Percentiles rank a stretch among this genome's conserved stretches.
phyloP scores from a whole-genome alignment of 768 basidiomycete genomes.

The Boletus sp. region DNA sequence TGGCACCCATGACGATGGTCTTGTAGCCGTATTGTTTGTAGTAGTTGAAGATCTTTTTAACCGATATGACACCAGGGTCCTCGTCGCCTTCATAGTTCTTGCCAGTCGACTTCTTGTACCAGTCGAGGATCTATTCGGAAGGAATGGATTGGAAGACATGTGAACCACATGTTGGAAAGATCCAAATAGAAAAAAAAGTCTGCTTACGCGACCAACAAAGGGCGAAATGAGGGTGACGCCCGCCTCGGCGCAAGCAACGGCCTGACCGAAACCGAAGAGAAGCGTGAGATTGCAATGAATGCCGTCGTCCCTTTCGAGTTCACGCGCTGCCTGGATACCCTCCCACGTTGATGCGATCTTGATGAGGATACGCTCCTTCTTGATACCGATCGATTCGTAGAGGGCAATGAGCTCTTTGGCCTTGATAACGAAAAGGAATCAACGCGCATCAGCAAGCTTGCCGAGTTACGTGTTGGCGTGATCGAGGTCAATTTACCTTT shows the following conservation, averaged over 20 bases:
- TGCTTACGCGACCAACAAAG: slow-evolving; percentile 88
- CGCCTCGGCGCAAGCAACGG: slow-evolving; percentile 96
- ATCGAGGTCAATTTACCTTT: too few relatives aligned
- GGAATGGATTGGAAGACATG: slow-evolving; percentile 6
- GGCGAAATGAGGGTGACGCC: slow-evolving; percentile 95
- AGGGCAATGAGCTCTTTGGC: slow-evolving; percentile 83
- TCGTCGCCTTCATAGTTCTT: slow-evolving; percentile 83
- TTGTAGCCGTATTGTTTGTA: slow-evolving; percentile 97
- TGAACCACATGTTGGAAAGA: slow-evolving; percentile 12
- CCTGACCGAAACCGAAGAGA: slow-evolving; percentile 97
- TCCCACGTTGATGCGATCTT: slow-evolving; percentile 99
- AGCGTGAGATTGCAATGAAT: slow-evolving; percentile 99
- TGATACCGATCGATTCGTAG: slow-evolving; percentile 86
- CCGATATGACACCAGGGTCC: slow-evolving; percentile 93
- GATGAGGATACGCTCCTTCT: slow-evolving; percentile 89
- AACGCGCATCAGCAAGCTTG: too few relatives aligned
- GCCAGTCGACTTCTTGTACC: slow-evolving; percentile 90
- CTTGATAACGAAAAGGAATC: too few relatives aligned
- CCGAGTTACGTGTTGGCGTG: too few relatives aligned
- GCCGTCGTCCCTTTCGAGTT: slow-evolving; percentile 81
- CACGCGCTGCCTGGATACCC: slow-evolving; percentile 95
- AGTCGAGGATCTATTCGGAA: slow-evolving; percentile 80
- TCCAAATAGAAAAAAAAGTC: slow-evolving; percentile 16
- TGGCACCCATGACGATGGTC: slow-evolving; percentile 99
- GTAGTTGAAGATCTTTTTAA: slow-evolving; percentile 96